Conservation (phyloP, 768 basidiomycete species). For the Phanerochaete sordida region DNA sequence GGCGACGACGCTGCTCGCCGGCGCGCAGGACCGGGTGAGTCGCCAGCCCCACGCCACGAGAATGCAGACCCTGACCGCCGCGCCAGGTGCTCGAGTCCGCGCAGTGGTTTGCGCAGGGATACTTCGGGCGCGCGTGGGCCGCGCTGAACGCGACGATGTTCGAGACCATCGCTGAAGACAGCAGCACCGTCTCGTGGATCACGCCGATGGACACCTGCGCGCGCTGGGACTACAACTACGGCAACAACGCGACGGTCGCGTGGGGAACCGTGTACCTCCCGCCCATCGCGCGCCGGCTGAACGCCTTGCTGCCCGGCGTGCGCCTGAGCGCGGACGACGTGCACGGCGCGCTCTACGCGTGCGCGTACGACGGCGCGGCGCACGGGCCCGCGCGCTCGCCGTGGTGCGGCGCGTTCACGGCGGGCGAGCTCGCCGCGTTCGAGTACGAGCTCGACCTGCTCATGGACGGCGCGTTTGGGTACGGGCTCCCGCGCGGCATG, state of each 20-base stretch:
- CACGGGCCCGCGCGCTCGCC: conserved; percentile 31
- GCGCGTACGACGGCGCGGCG: conserved; percentile 32
- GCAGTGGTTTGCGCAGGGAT: conserved; percentile 37
- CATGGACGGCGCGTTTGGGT: conserved; percentile 36
- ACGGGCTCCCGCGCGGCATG: conserved; percentile 29
- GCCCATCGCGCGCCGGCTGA: conserved; percentile 32
- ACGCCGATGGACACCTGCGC: conserved; percentile 38
- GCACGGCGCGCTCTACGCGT: conserved; percentile 39
- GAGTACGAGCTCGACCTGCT: conserved; percentile 41
- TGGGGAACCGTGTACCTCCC: conserved; percentile 31
- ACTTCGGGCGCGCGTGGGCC: conserved; percentile 32
- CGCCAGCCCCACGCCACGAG: no score
- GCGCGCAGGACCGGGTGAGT: conserved; percentile 28
- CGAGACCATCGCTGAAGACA: conserved; percentile 30
- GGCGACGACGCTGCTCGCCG: conserved; percentile 26
- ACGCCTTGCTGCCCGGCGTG: conserved; percentile 30
- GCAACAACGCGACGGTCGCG: conserved; percentile 26
- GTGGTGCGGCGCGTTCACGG: conserved; percentile 37
- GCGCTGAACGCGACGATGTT: conserved; percentile 25
- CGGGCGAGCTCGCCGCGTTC: conserved; percentile 30
- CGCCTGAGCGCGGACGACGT: conserved; percentile 31
- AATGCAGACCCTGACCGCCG: neutral
- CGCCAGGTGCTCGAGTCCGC: conserved; percentile 31
- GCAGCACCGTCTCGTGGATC: conserved; percentile 37
- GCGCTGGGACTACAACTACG: conserved; percentile 30